A percentile compares a stretch with the other conserved stretches of the same genome.
Conservation (phyloP, 345 rosid species). For the Cardamine resedifolia region DNA sequence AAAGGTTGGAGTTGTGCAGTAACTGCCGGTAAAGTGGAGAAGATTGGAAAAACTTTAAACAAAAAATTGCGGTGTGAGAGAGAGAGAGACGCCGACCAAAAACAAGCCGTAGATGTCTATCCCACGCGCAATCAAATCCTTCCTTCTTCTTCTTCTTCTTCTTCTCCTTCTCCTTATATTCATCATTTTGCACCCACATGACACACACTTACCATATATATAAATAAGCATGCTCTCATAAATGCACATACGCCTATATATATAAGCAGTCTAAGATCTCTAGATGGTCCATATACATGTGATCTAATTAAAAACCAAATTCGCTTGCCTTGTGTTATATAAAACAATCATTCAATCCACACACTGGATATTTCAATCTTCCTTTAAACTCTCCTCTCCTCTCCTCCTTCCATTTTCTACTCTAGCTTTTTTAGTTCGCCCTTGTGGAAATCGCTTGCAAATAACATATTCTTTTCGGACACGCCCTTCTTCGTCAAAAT, state of each 20-base stretch:
- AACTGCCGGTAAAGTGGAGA: conserved; percentile 37
- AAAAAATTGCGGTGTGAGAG: conserved; percentile 57
- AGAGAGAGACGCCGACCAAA: conserved; percentile 80
- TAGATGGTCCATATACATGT: conserved; percentile 37
- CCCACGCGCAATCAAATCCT: conserved; percentile 92
- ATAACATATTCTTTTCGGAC: background rate
- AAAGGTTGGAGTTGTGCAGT: conserved; percentile 21
- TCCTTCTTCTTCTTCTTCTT: conserved; percentile 24
- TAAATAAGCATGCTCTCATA: conserved; percentile 18
- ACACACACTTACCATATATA: conserved; percentile 29
- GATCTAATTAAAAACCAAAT: conserved; percentile 22
- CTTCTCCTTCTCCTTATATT: conserved; percentile 32
- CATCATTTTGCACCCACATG: conserved; percentile 33
- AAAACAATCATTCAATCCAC: conserved; percentile 20
- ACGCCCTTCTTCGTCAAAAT: conserved; percentile 17
- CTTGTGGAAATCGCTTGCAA: background rate
- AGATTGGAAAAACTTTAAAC: conserved; percentile 47
- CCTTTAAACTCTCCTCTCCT: background rate
- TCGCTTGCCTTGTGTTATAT: conserved; percentile 17
- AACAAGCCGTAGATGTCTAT: conserved; percentile 52
- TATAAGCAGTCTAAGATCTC: conserved; percentile 2
- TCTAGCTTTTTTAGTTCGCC: conserved; percentile 1
- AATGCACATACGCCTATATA: conserved; percentile 9
- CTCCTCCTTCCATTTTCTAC: conserved; percentile 5
- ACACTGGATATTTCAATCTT: background rate